Percentiles rank a stretch among this genome's conserved stretches.
These are phyloP conservation scores for Citropsis articulata DNA, from an alignment of 345 rosid genomes.

Conservation along the genomic window DNA sequence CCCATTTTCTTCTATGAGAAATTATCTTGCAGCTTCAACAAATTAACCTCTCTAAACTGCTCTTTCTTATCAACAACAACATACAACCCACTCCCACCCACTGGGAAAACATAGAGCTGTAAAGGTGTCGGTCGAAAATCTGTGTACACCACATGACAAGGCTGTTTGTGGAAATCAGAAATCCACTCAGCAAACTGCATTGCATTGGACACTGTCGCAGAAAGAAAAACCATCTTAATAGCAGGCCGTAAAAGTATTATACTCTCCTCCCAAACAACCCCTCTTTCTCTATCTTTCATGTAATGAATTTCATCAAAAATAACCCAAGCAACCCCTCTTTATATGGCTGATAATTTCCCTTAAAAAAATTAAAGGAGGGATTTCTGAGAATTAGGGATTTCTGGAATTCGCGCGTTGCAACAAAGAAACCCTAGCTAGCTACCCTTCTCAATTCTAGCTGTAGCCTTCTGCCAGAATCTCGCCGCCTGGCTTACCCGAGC, in stretches of 20 bases:
- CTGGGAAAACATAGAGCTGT: conserved; percentile 94
- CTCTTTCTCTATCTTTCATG: conserved; percentile 96
- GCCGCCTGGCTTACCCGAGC: not conserved
- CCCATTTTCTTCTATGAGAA: conserved; percentile 64
- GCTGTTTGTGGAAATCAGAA: conserved; percentile 86
- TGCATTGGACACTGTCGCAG: conserved; percentile 98
- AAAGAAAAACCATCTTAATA: conserved; percentile 93
- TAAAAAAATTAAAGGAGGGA: too few species aligned
- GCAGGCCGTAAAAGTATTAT: conserved; percentile 63
- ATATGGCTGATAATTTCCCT: too few species aligned
- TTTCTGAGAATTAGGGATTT: too few species aligned
- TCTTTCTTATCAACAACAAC: conserved; percentile 95
- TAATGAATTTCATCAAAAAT: conserved; percentile 96
- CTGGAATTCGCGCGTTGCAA: too few species aligned
- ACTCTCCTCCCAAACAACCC: conserved; percentile 95
- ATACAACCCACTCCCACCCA: conserved; percentile 85
- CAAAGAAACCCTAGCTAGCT: not conserved
- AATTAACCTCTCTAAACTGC: conserved; percentile 88
- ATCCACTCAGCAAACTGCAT: conserved; percentile 98
- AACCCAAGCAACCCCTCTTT: conserved; percentile 99
- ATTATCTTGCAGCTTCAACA: conserved; percentile 77
- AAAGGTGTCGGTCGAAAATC: conserved; percentile 94
- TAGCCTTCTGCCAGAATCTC: too few species aligned
- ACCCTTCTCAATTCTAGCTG: not conserved
- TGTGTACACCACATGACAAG: conserved; percentile 93